A percentile compares a stretch with the other conserved stretches of the same genome.
Conservation (phyloP, 495 filamentous ascomycete species). For the Penicillium riverlandense region DNA sequence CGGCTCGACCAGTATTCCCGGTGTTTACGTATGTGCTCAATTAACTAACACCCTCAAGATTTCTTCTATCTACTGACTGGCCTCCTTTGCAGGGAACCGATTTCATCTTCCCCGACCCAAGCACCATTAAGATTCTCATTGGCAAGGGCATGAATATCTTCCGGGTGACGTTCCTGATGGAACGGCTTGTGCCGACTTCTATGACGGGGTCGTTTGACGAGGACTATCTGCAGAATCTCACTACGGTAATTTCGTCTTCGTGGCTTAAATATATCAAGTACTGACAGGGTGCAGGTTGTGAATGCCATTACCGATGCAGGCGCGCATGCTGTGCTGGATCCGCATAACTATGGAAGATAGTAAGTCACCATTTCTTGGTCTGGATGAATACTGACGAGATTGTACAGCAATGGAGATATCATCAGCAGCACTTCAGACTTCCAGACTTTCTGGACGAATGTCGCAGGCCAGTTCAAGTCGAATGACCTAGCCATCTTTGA, state of each 20-base stretch:
- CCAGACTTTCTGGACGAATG: slow-evolving; percentile 53
- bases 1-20: slow-evolving; percentile 13
- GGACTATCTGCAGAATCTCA: slow-evolving; percentile 33
- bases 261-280: background rate
- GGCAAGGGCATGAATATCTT: slow-evolving; percentile 61
- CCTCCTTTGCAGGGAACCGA: slow-evolving; percentile 33
- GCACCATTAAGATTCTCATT: slow-evolving; percentile 47
- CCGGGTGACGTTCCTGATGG: slow-evolving; percentile 63
- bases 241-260: slow-evolving; percentile 22
- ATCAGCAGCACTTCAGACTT: slow-evolving; percentile 57
- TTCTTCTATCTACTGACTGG: too few species aligned
- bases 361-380: slow-evolving; percentile 5
- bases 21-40: slow-evolving; percentile 10
- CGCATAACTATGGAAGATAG: slow-evolving; percentile 61
- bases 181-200: slow-evolving; percentile 49
- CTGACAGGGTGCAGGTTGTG: slow-evolving; percentile 38
- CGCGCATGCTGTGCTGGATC: slow-evolving; percentile 58
- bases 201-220: slow-evolving; percentile 36
- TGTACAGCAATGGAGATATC: slow-evolving; percentile 51
- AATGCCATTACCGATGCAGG: slow-evolving; percentile 53
- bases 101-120: slow-evolving; percentile 51
- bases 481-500: slow-evolving; percentile 58
- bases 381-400: background rate
- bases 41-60: background rate
- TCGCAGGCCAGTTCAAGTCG: slow-evolving; percentile 51